Evolutionary conservation across 2,329 filamentous ascomycete genomes (phyloP).

Genomic region (Alternaria sp.): DNA sequence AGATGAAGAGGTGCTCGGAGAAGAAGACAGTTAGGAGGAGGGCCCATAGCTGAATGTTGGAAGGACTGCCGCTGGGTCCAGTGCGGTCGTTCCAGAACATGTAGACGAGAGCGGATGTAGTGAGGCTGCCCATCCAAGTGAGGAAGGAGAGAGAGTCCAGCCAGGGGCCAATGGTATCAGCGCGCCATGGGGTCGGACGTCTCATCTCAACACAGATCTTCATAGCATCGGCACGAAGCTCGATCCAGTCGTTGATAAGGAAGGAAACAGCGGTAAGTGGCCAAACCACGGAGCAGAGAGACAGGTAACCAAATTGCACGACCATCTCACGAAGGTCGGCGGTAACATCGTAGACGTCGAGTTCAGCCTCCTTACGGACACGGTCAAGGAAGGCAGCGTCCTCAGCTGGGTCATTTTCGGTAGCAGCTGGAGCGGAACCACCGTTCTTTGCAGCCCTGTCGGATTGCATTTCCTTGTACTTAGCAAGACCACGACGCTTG

Average conservation of each 20-base stretch:
- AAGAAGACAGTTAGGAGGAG: constrained; percentile 82
- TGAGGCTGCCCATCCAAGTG: constrained; percentile 92
- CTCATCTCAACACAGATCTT: constrained; percentile 92
- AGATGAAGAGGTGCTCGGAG: constrained; percentile 88
- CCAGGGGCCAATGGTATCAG: constrained; percentile 95
- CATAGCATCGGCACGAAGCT: constrained; percentile 89
- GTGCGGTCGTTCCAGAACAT: constrained; percentile 77
- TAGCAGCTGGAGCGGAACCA: constrained; percentile 56
- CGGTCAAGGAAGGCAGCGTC: constrained; percentile 81
- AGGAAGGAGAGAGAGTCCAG: constrained; percentile 84
- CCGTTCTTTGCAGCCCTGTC: constrained; percentile 64
- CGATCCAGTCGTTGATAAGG: constrained; percentile 94
- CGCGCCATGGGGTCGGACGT: constrained; percentile 85
- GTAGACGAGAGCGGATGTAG: constrained; percentile 85
- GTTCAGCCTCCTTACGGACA: constrained; percentile 81
- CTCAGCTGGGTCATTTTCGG: constrained; percentile 71
- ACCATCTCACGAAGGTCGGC: constrained; percentile 79
- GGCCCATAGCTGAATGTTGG: constrained; percentile 78
- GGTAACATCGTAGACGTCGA: constrained; percentile 87
- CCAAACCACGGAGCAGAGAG: constrained; percentile 93
- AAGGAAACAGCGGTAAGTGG: constrained; percentile 90
- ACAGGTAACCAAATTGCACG: constrained; percentile 77
- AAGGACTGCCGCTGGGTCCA: constrained; percentile 70
- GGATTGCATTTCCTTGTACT: constrained; percentile 77
- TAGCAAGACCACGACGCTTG: constrained; percentile 78